phyloP scores from a whole-genome alignment of 176 grass and related monocot genomes.

The Bolboschoenus planiculmis region DNA sequence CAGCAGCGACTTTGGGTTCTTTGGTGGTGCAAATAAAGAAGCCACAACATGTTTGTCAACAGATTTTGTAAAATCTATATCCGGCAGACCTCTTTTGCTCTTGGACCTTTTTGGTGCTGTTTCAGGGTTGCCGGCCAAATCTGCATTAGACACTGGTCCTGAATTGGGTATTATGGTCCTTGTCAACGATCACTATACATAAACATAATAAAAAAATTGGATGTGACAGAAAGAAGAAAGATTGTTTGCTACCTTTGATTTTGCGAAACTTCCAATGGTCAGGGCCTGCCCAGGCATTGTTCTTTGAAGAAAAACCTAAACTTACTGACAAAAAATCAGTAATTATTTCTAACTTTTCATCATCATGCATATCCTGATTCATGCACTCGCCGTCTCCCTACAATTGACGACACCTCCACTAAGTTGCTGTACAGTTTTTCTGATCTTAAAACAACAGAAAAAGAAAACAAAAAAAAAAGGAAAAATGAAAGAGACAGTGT shows the following conservation, averaged over 20 bases:
- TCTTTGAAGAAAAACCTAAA: conserved; percentile 61
- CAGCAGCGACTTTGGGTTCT: conserved; percentile 61
- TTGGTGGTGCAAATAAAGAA: conserved; percentile 60
- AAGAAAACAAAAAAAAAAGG: neutral
- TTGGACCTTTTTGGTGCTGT: conserved; percentile 41
- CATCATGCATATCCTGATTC: conserved; percentile 39
- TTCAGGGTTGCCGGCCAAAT: conserved; percentile 40
- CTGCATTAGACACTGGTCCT: conserved; percentile 43
- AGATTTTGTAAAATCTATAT: conserved; percentile 74
- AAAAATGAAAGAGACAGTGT: too few species aligned
- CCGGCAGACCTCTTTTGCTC: conserved; percentile 42
- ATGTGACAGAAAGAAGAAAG: neutral
- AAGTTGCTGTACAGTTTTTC: neutral
- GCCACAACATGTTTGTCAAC: conserved; percentile 49
- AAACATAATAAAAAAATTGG: neutral
- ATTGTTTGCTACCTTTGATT: conserved; percentile 50
- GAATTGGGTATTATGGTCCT: neutral
- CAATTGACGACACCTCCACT: conserved; percentile 3
- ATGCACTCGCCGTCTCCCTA: conserved; percentile 53
- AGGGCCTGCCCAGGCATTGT: conserved; percentile 98
- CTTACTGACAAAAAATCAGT: conserved; percentile 67
- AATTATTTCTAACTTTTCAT: conserved; percentile 65
- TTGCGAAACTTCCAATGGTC: conserved; percentile 97
- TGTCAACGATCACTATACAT: conserved; percentile 5
- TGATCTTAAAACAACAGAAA: neutral